Base-by-base conservation (phyloP, 352 stramenopile species). In the Phytophthora citrophthora region DNA sequence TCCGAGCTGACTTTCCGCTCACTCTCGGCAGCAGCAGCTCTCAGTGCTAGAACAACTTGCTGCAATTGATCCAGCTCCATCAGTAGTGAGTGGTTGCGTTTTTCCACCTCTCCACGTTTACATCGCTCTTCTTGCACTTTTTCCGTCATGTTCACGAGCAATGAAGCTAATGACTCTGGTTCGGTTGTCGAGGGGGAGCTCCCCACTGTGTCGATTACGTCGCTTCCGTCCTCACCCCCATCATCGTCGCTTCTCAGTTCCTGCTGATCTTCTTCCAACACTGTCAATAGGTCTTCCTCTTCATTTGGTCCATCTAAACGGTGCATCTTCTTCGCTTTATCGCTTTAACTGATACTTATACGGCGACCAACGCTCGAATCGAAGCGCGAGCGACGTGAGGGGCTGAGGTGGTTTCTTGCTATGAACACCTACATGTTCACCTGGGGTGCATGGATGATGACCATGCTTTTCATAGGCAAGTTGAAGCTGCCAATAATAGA, bases 61-160 rank as follows among this genome's bases (percentile, higher is more conserved):
- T 93, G 83, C 18, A 93, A 64, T 56, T 88, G 77, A 57, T 93
- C 81, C 26, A 90, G 67, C 58, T 93, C 83, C 23, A 83, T 70
- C 47, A 93, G 68, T 31, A 93, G 70, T 39, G 70, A 70, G 57
- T 89, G 83, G 20, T 90, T 93, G 57, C 72, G 76, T 58, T 82
- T 82, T 61, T 90, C 83, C 7, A 88, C 70, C 7, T 83, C 74
- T 26, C 70, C 73, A 18, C 77, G 76, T 12, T 79, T 72, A 8
- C 60, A 58, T 2, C 83, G 79, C 40, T 90, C 77, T 61, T 82
- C 68, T 43, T 90, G 77, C 7, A 90, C 74, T 48, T 90, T 79
- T 12, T 74, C 64, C 1, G 81, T 90, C 73, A 93, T 86, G 38
- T 81, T 75, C 27, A 93, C 68, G 9, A 93, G 65, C 4, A 93